Evolutionary conservation across 2,329 filamentous ascomycete species (phyloP), one percentile per base, ranked within the genome.

Genomic region (Mycocentrospora acerina): DNA sequence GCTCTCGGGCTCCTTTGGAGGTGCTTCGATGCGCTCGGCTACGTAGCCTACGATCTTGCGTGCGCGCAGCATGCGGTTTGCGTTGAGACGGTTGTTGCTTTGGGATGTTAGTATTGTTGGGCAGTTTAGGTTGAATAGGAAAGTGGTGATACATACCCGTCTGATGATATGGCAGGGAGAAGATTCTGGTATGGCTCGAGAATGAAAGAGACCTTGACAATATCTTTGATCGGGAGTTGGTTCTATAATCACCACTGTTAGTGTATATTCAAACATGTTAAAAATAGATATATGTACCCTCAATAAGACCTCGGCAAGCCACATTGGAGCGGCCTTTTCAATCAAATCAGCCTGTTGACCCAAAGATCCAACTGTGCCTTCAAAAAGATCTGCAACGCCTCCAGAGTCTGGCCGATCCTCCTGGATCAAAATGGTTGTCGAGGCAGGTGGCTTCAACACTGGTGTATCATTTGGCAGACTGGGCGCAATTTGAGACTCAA

Each of bases 21-120:
- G 67, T 3, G 76, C 76, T 55, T 97, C 91, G 41, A 98, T 91
- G 37, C 90, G 80, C 68, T 98, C 93, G 1, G 90, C 88, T 13
- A 98, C 82, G 58, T 98, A 98, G 0, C 83, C 82, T 41, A 97
- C 71, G 15, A 98, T 93, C 74, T 98, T 98, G 71, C 89, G 91
- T 3, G 94, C 89, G 31, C 93, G 81, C 34, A 98, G 76, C 93
- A 98, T 97, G 38, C 91, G 82, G 62, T 97, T 98, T 9, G 93
- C 93, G 64, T 97, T 98, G 35, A 98, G 77, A 16, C 93, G 84
- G 51, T 90, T 91, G 66, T 91, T 95, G 35, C 85, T 80, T 47
- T 46, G 46, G 32, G 5, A 2, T 9, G 29, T 45, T 42, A 37
- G 55, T 32, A 51, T 59, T 57, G 60, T 45, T 25, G 57, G 46